Evolutionary conservation across 208 protist species (phyloP).

Genomic region (Leishmania tarentolae): DNA sequence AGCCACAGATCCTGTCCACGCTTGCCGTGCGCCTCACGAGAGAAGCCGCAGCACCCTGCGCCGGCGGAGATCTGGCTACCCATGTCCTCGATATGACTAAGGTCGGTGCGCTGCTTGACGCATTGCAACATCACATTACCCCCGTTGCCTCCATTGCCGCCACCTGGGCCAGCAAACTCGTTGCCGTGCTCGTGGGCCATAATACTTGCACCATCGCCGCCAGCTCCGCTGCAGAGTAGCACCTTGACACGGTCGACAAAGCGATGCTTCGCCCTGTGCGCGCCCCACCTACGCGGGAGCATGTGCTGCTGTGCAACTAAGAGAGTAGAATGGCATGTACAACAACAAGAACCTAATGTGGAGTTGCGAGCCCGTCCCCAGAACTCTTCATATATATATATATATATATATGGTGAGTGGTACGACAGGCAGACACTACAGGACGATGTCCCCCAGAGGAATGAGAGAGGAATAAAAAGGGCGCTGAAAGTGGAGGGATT

Average conservation of each 20-base stretch:
- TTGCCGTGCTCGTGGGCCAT: conserved; percentile 90
- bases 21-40: conserved; percentile 73
- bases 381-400: background rate
- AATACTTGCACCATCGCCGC: conserved; percentile 87
- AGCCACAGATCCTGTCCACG: conserved; percentile 78
- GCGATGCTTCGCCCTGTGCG: conserved; percentile 18
- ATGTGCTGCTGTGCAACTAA: conserved; percentile 2
- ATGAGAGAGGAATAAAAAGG: background rate
- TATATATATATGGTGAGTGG: background rate
- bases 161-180: conserved; percentile 90
- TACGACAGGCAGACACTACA: background rate
- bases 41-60: conserved; percentile 70
- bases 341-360: background rate
- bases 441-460: background rate
- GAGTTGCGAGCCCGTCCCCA: background rate
- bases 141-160: conserved; percentile 91
- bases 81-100: conserved; percentile 73
- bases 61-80: conserved; percentile 66
- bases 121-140: conserved; percentile 83
- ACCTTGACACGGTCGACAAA: conserved; percentile 90
- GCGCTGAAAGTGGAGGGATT: background rate
- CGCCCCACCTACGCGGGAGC: conserved; percentile 16
- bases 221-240: conserved; percentile 78
- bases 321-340: background rate
- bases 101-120: conserved; percentile 45